Conservation (phyloP, 1,284 basidiomycete species). For the Austroboletus niveus region DNA sequence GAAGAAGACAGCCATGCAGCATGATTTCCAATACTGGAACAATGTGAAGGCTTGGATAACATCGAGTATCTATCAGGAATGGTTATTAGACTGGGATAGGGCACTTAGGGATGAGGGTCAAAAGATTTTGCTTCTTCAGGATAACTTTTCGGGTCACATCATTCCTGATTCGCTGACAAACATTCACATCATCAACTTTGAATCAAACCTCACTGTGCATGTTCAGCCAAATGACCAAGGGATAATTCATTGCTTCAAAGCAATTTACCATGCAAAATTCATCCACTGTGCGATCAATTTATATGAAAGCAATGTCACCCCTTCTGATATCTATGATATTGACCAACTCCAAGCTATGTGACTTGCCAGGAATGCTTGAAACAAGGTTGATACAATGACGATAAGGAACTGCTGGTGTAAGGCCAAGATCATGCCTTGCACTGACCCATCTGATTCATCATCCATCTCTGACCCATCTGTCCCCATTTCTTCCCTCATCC, state of each 20-base stretch:
- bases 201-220: neutral
- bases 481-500: neutral
- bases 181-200: neutral
- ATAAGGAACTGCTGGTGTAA: conserved; percentile 11
- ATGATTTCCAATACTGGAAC: conserved; percentile 23
- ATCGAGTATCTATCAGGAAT: conserved; percentile 15
- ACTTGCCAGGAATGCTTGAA: conserved; percentile 17
- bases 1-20: conserved; percentile 7
- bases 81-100: conserved; percentile 2
- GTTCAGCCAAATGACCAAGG: conserved; percentile 4
- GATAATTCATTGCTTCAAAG: conserved; percentile 4
- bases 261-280: neutral
- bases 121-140: conserved; percentile 5
- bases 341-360: conserved; percentile 34
- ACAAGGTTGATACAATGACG: conserved; percentile 1
- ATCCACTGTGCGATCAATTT: neutral
- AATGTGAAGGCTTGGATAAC: conserved; percentile 32
- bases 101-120: neutral
- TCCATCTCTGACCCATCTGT: neutral
- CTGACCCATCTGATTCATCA: too few species aligned
- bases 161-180: neutral
- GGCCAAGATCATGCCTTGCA: conserved; percentile 3
- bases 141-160: conserved; percentile 3
- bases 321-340: conserved; percentile 33
- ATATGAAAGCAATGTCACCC: conserved; percentile 28